These are phyloP conservation scores for Talaromyces atroroseus DNA, from an alignment of 2,329 filamentous ascomycete genomes.

Conservation along the genomic window DNA sequence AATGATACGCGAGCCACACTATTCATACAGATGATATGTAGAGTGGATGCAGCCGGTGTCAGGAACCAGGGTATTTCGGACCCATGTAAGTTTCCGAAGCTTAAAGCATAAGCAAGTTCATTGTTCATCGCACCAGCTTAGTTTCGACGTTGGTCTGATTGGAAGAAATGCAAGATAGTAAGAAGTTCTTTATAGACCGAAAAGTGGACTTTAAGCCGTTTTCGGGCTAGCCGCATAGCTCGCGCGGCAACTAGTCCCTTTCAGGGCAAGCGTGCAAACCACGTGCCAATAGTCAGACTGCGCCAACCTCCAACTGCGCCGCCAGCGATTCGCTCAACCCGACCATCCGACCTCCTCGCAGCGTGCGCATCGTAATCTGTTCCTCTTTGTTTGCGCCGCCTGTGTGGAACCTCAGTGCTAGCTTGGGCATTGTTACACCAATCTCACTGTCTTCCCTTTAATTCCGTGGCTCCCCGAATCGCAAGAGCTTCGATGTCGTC, in stretches of 20 bases:
- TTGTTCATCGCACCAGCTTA: not conserved
- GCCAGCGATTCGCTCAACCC: not conserved
- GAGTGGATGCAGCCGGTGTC: too few species aligned
- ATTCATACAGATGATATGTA: too few species aligned
- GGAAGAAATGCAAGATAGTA: not conserved
- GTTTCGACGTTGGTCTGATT: not conserved
- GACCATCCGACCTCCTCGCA: not conserved
- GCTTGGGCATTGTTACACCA: too few species aligned
- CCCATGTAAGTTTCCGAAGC: too few species aligned
- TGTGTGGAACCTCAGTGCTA: not conserved
- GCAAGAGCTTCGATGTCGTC: slow-evolving; percentile 6
- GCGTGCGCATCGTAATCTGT: not conserved
- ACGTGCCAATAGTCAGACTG: not conserved
- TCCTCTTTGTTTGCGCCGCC: not conserved
- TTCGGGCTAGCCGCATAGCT: not conserved
- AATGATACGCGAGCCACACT: too few species aligned
- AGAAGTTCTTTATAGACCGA: not conserved
- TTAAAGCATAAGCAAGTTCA: not conserved
- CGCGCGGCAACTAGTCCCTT: not conserved
- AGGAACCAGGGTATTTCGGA: too few species aligned
- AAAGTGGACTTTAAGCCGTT: slow-evolving; percentile 8
- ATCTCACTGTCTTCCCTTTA: too few species aligned
- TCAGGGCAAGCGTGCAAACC: not conserved
- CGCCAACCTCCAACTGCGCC: not conserved
- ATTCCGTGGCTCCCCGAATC: too few species aligned